A percentile compares a stretch with the other conserved stretches of the same genome.
Evolutionary conservation across 768 basidiomycete species (phyloP).

Genomic region (Mycena leptocephala): DNA sequence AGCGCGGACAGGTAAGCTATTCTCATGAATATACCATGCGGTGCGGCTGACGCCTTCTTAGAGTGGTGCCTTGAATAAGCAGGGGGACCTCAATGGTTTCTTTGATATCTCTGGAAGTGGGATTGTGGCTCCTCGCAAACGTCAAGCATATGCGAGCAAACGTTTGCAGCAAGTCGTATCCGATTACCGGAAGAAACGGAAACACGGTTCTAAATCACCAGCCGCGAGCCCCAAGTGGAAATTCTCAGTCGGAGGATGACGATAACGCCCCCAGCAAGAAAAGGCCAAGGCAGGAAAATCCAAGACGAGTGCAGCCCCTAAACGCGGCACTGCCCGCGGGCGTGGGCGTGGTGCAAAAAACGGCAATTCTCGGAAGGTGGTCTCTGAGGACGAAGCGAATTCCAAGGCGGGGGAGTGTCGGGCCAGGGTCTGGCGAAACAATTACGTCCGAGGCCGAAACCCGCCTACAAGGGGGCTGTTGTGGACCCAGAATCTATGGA

Average conservation of each 20-base stretch:
- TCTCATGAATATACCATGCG: background rate
- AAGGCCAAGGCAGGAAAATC: conserved; percentile 27
- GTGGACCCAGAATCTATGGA: conserved; percentile 6
- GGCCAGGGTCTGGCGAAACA: conserved; percentile 46
- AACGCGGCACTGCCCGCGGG: conserved; percentile 14
- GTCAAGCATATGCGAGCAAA: conserved; percentile 89
- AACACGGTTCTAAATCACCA: conserved; percentile 43
- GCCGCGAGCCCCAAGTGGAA: conserved; percentile 28
- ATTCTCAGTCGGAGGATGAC: conserved; percentile 43
- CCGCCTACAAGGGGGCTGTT: conserved; percentile 18
- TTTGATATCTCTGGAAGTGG: conserved; percentile 82
- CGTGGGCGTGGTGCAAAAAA: conserved; percentile 31
- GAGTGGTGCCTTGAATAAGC: conserved; percentile 79
- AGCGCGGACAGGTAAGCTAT: conserved; percentile 76
- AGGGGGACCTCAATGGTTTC: conserved; percentile 83
- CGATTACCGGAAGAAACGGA: conserved; percentile 80
- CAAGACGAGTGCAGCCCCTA: background rate
- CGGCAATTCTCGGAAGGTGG: conserved; percentile 34
- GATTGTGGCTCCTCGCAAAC: conserved; percentile 82
- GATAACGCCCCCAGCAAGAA: conserved; percentile 34
- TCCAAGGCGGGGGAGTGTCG: conserved; percentile 44
- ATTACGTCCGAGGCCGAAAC: conserved; percentile 61
- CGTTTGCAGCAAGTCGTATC: conserved; percentile 90
- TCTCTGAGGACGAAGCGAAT: conserved; percentile 43
- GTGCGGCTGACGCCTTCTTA: conserved; percentile 43